Conservation (phyloP, 2,329 filamentous ascomycete genomes). For the Zalaria sp. region DNA sequence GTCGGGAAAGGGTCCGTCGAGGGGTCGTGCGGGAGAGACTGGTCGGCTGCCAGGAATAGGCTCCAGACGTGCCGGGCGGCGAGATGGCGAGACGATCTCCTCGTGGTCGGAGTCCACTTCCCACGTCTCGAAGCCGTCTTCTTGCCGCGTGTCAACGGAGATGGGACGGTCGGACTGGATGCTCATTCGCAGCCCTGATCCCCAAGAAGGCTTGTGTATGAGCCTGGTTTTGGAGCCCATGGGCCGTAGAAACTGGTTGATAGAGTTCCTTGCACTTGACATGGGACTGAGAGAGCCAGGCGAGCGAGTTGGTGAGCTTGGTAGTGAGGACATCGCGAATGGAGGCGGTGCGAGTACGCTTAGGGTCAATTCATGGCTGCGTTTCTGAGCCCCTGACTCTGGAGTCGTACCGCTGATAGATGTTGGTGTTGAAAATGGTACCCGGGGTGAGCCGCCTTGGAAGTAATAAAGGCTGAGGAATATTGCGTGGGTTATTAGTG, state of each 20-base stretch:
- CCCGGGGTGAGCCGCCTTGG: constrained; percentile 1
- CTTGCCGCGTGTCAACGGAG: constrained; percentile 18
- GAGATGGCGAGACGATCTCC: constrained; percentile 28
- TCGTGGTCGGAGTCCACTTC: constrained; percentile 47
- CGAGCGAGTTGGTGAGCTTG: constrained; percentile 10
- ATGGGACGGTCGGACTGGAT: constrained; percentile 22
- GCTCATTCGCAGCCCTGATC: neutral
- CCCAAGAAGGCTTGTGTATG: constrained; percentile 24
- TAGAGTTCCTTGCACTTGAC: constrained; percentile 12
- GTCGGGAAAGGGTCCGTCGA: constrained; percentile 35
- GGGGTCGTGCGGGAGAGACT: constrained; percentile 45
- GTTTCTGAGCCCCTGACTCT: neutral
- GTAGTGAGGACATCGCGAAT: constrained; percentile 4
- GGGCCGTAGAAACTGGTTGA: constrained; percentile 29
- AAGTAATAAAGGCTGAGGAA: constrained; percentile 13
- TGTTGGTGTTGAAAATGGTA: neutral
- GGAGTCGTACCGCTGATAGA: constrained; percentile 2
- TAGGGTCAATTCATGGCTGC: neutral
- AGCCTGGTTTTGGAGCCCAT: constrained; percentile 20
- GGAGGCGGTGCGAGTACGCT: neutral
- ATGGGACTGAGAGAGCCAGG: constrained; percentile 7
- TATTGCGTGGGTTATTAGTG: constrained; percentile 10
- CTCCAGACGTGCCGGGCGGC: constrained; percentile 43
- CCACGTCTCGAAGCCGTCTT: constrained; percentile 60
- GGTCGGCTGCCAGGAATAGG: constrained; percentile 57